Base-by-base conservation (phyloP, 768 basidiomycete genomes). In the Suillus brevipes region DNA sequence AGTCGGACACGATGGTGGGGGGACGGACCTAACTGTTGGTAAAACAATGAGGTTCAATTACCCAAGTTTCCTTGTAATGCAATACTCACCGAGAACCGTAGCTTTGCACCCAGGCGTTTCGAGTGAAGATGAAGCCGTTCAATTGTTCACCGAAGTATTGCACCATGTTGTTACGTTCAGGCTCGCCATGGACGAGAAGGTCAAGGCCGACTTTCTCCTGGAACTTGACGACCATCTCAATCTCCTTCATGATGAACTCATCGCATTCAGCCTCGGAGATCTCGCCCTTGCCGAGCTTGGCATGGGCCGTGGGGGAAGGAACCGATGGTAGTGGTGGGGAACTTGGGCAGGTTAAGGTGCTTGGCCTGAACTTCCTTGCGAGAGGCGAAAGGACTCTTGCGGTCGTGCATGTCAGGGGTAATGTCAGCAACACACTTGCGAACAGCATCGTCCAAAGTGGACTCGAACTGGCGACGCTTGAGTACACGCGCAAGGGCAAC, bases 81-180 rank as follows among this genome's bases (percentile, higher is more conserved):
- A 49, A 56, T n/a, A 78, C 84, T 72, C 68, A 90, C 88, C 97
- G 95, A 73, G 96, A 98, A 66, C 97, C 97, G 81, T 99, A 99
- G 78, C 94, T 95, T 83, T 99, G 97, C 43, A 99, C 97, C 97
- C 97, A 99, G 60, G 87, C 97, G 71, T 97, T 95, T 81, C 97
- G 94, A 67, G 97, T 99, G 83, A 99, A 99, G 78, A 92, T 93
- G 76, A 99, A 98, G 70, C 97, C 97, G 60, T 86, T 82, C 68
- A 99, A 84, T 76, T 89, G 92, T 80, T 99, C 97, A 70, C 97
- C 97, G 71, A 99, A 99, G 88, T 99, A 99, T 82, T 99, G 96
- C 68, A 97, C 96, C 97, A 99, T 99, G 86, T 98, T 96, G 78
- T 98, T 98, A 73, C 97, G 89, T 84, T 99, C 97, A 62, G 97